Evolutionary conservation across 139 green algal genomes (phyloP), one percentile per base, ranked within the genome.

Genomic region (Nannochloris sp.): DNA sequence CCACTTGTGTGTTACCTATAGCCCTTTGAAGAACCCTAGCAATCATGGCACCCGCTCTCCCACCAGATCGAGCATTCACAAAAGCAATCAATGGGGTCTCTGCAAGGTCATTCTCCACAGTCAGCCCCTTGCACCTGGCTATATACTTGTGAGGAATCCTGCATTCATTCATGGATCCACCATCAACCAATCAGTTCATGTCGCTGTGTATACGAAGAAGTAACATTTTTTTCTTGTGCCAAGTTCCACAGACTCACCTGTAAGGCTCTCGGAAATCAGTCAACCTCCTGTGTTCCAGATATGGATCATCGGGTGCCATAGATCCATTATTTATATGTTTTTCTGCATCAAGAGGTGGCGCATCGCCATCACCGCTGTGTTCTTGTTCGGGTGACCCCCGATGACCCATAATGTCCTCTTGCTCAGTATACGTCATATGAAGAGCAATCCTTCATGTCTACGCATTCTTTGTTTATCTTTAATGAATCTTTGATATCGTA

Each of bases 21-120:
- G 70, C 62, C 14, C 69, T 68, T 51, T 62, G 80, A 8, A 95
- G 81, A 25, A 70, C 66, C n/a, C 74, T 57, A 10, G 79, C 72
- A 27, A 95, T 72, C 31, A 75, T 51, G 3, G 83, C 61, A 2
- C 88, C 88, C 12, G 75, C 79, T 1, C 71, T 79, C 5, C 88
- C 87, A 12, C 88, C 88, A 5, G 79, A 87, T 11, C 78, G 69
- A 1, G 83, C 83, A 50, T 95, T 95, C 67, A 95, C 84, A 57
- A 95, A 95, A 16, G 80, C 82, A n/a, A 95, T 81, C 3, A 95
- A 67, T 0, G 88, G 87, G 0, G 73, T 78, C 27, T 83, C 75
- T 4, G 80, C 51, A 43, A 71, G 27, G 2, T 69, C 55, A 1
- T 66, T 60, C 34, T 40, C 8, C 0, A 44, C 60, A 12, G 65